phyloP scores from a whole-genome alignment of 768 basidiomycete genomes.

The Lactifluus rugatus region DNA sequence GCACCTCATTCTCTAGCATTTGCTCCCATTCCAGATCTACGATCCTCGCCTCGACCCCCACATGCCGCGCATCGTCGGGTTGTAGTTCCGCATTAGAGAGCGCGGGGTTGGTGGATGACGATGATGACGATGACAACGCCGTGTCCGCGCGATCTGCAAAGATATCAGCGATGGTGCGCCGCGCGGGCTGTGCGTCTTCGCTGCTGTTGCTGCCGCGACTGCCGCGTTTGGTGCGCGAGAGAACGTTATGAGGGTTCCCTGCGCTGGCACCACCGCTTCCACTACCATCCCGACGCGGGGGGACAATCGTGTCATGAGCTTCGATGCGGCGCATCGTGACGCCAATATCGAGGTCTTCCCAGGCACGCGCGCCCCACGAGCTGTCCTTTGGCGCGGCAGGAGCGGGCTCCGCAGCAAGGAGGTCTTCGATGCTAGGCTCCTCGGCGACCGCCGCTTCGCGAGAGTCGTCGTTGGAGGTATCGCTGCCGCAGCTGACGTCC shows the following conservation, averaged over 20 bases:
- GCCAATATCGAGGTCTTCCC: conserved; percentile 30
- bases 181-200: conserved; percentile 16
- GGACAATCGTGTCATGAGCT: conserved; percentile 11
- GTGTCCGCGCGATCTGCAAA: conserved; percentile 16
- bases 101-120: too few relatives aligned
- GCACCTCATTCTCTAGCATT: too few relatives aligned
- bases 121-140: too few relatives aligned
- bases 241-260: not conserved
- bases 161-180: conserved; percentile 27
- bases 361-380: conserved; percentile 30
- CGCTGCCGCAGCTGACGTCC: not conserved
- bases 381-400: conserved; percentile 8
- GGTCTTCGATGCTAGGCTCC: conserved; percentile 27
- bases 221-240: conserved; percentile 2
- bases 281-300: conserved; percentile 8
- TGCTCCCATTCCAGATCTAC: too few relatives aligned
- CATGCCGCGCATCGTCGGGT: conserved; percentile 21
- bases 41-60: conserved; percentile 22
- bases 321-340: conserved; percentile 28
- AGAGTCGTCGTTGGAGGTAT: not conserved
- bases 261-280: conserved; percentile 10
- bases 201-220: too few relatives aligned
- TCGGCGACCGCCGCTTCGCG: not conserved
- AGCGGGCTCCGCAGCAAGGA: conserved; percentile 21
- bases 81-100: not conserved